Evolutionary conservation across 2,329 filamentous ascomycete species (phyloP).

Genomic region (Cadophora luteo-olivacea): DNA sequence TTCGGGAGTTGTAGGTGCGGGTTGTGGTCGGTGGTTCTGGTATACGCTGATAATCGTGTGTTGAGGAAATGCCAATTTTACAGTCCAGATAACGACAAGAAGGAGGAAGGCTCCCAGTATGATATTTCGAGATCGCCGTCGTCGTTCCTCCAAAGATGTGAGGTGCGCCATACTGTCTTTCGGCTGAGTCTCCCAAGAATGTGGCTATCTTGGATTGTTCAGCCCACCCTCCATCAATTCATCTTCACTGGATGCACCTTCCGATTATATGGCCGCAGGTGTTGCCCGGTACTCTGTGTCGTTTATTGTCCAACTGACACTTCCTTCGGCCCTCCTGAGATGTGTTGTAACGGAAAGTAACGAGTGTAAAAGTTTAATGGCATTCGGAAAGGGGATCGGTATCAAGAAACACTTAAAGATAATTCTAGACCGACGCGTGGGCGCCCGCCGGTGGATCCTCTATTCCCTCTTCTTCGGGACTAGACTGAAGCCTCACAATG

Average conservation of each 20-base stretch:
- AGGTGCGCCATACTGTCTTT: slow-evolving; percentile 24
- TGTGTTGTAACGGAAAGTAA: neutral
- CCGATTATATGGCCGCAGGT: neutral
- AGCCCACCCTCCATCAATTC: neutral
- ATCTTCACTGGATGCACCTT: neutral
- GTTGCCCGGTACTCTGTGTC: neutral
- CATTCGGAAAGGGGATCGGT: neutral
- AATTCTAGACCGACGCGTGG: slow-evolving; percentile 10
- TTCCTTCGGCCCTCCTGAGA: neutral
- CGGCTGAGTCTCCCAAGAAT: neutral
- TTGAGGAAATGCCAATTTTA: slow-evolving; percentile 38
- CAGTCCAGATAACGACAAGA: slow-evolving; percentile 38
- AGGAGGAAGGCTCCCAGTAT: slow-evolving; percentile 35
- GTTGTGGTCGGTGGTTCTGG: slow-evolving; percentile 20
- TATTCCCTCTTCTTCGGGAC: slow-evolving; percentile 1
- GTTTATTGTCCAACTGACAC: neutral
- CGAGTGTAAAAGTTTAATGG: neutral
- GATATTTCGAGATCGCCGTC: slow-evolving; percentile 37
- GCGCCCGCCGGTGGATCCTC: neutral
- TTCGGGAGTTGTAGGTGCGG: slow-evolving; percentile 4
- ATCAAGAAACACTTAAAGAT: neutral
- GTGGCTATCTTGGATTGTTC: neutral
- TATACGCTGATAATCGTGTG: slow-evolving; percentile 33
- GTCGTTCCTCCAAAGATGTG: slow-evolving; percentile 34
- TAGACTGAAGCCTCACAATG: neutral